Conservation (phyloP, 768 basidiomycete genomes). For the Rhizopogon roseolus region DNA sequence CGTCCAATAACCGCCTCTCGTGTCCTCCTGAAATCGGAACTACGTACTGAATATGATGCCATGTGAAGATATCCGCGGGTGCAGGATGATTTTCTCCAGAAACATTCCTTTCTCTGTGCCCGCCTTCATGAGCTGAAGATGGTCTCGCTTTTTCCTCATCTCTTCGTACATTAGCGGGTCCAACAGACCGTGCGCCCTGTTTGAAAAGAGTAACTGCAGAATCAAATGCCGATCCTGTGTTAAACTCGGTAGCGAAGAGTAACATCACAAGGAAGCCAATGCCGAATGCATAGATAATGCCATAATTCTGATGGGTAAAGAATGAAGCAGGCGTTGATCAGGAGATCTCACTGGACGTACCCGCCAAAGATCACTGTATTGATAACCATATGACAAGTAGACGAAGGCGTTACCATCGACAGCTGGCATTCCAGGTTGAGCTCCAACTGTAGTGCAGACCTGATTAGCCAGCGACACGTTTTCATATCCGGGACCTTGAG, state of each 20-base stretch:
- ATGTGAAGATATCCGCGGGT: slow-evolving; percentile 68
- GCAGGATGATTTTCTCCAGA: slow-evolving; percentile 16
- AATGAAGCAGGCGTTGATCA: not conserved
- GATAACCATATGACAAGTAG: slow-evolving; percentile 36
- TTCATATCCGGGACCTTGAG: slow-evolving; percentile 60
- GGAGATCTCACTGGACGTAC: slow-evolving; percentile 18
- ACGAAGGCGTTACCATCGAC: slow-evolving; percentile 63
- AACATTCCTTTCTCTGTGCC: not conserved
- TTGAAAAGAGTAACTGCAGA: slow-evolving; percentile 59
- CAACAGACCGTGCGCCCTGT: slow-evolving; percentile 38
- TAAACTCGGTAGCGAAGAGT: slow-evolving; percentile 56
- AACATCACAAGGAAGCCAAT: slow-evolving; percentile 51
- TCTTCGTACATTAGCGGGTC: slow-evolving; percentile 14
- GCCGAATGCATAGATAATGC: slow-evolving; percentile 65
- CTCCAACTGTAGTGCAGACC: slow-evolving; percentile 71
- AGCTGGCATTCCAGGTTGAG: slow-evolving; percentile 48
- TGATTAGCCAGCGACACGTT: slow-evolving; percentile 56
- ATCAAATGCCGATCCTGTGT: slow-evolving; percentile 30
- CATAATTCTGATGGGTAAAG: slow-evolving; percentile 47
- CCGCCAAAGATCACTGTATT: slow-evolving; percentile 45
- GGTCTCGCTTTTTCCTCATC: slow-evolving; percentile 26
- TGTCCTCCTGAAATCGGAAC: slow-evolving; percentile 32
- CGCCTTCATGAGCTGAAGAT: not conserved
- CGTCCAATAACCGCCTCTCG: slow-evolving; percentile 54
- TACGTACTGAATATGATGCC: slow-evolving; percentile 66